These are phyloP conservation scores for Leccinellum albellum DNA, from an alignment of 768 basidiomycete genomes.

Conservation along the genomic window DNA sequence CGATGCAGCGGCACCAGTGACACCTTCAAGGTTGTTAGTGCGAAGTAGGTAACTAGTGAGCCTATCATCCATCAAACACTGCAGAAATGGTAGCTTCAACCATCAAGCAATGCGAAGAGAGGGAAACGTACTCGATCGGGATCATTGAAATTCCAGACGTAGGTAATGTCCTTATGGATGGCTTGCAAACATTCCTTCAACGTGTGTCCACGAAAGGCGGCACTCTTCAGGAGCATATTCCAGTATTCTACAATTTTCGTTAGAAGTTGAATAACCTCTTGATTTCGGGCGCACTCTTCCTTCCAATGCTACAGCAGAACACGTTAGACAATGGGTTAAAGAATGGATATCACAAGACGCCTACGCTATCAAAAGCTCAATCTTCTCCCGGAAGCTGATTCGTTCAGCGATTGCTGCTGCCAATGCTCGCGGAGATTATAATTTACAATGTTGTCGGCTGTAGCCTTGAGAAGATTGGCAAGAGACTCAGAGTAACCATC, in stretches of 20 bases:
- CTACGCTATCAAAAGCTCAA: background rate
- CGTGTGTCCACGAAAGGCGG: too few species aligned
- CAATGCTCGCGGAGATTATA: too few species aligned
- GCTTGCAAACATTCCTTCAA: too few species aligned
- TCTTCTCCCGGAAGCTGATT: background rate
- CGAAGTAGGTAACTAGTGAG: background rate
- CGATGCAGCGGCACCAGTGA: too few species aligned
- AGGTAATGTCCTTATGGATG: too few species aligned
- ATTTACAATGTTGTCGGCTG: background rate
- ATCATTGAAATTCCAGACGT: too few species aligned
- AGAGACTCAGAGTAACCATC: slow-evolving; percentile 5
- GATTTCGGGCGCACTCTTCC: background rate
- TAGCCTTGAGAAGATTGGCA: background rate
- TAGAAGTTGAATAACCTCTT: background rate
- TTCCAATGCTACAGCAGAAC: background rate
- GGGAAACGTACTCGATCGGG: too few species aligned
- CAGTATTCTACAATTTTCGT: background rate
- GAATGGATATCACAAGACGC: background rate
- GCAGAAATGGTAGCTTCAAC: too few species aligned
- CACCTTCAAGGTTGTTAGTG: too few species aligned
- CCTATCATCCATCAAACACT: too few species aligned
- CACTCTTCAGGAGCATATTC: too few species aligned
- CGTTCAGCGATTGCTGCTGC: background rate
- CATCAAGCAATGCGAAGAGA: too few species aligned
- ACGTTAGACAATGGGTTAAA: background rate